Evolutionary conservation across 345 rosid species (phyloP).

Genomic region (Salix udensis): DNA sequence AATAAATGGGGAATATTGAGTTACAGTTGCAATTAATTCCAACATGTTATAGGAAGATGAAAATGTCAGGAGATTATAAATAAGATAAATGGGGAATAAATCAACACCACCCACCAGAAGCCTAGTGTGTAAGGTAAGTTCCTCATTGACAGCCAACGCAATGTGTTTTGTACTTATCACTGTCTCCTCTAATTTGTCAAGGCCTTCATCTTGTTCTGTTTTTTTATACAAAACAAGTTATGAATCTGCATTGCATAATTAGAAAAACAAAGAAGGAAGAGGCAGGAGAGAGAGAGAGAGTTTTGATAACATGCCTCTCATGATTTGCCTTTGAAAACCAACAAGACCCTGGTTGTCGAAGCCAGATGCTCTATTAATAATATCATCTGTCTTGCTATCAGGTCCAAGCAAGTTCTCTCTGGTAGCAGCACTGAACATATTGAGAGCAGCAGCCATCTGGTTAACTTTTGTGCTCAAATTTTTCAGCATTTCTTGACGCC

Average conservation of each 20-base stretch:
- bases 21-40: not conserved
- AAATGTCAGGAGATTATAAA: not conserved
- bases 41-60: not conserved
- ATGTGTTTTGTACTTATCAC: slow-evolving; percentile 87
- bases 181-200: slow-evolving; percentile 82
- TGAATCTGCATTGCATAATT: not conserved
- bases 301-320: slow-evolving; percentile 60
- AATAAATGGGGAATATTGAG: slow-evolving; percentile 6
- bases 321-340: slow-evolving; percentile 82
- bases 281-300: not conserved
- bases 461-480: slow-evolving; percentile 68
- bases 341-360: slow-evolving; percentile 84
- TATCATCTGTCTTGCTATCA: slow-evolving; percentile 61
- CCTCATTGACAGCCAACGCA: slow-evolving; percentile 86
- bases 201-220: slow-evolving; percentile 99
- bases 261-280: not conserved
- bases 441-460: slow-evolving; percentile 79
- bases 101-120: slow-evolving; percentile 56
- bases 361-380: slow-evolving; percentile 52
- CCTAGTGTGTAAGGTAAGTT: slow-evolving; percentile 77
- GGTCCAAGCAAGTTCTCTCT: slow-evolving; percentile 84
- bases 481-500: slow-evolving; percentile 79
- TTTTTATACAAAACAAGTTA: not conserved
- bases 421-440: slow-evolving; percentile 77
- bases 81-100: not conserved